Percentiles rank a stretch among this genome's conserved stretches.
These are phyloP conservation scores for Calendula officinalis DNA, from an alignment of 129 eudicot species.

Conservation along the genomic window DNA sequence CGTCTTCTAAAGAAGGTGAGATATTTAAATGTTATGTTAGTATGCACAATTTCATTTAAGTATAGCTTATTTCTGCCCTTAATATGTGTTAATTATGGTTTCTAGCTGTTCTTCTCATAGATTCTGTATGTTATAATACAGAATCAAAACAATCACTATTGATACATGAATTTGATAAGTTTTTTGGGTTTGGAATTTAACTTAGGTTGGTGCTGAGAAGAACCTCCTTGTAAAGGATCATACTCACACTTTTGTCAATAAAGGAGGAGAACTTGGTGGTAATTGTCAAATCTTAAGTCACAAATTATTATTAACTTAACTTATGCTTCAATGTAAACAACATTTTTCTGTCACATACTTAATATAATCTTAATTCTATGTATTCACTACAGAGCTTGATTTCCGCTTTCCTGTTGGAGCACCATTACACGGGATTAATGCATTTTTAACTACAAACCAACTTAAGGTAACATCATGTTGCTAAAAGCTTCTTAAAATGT, in stretches of 20 bases:
- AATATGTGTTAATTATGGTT: neutral
- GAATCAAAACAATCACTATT: neutral
- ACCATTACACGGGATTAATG: constrained; percentile 88
- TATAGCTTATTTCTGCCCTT: neutral
- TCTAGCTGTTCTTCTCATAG: neutral
- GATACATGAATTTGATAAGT: too few species aligned
- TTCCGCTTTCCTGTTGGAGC: constrained; percentile 96
- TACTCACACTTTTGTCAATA: constrained; percentile 94
- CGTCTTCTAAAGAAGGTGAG: constrained; percentile 89
- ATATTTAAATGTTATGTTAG: neutral
- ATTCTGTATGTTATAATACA: neutral
- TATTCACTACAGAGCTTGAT: constrained; percentile 76
- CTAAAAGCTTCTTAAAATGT: constrained; percentile 38
- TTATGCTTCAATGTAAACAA: constrained; percentile 6
- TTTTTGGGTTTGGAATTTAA: neutral
- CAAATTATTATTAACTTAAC: neutral
- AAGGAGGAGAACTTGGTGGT: constrained; percentile 96
- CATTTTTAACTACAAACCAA: constrained; percentile 92
- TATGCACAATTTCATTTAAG: neutral
- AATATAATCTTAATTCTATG: neutral
- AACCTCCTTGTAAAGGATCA: constrained; percentile 98
- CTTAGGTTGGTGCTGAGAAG: constrained; percentile 95
- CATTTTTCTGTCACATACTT: constrained; percentile 8
- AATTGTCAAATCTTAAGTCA: constrained; percentile 28
- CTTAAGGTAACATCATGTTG: constrained; percentile 75